Evolutionary conservation across 306 rosid species (phyloP).

Genomic region (Trichosanthes cucumerina): DNA sequence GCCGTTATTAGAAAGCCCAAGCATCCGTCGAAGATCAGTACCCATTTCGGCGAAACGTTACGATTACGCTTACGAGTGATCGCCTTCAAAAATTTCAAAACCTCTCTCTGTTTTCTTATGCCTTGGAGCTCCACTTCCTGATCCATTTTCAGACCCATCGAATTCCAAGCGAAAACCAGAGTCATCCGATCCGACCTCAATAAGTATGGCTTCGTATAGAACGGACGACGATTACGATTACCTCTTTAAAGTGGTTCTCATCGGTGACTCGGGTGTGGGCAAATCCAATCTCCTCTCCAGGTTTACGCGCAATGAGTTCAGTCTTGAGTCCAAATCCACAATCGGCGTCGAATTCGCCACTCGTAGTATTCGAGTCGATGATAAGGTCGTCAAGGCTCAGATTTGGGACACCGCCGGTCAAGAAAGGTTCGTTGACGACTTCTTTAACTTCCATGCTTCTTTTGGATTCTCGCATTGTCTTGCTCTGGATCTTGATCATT

Average conservation of each 20-base stretch:
- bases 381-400: slow-evolving; percentile 51
- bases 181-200: not conserved
- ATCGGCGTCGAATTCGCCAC: slow-evolving; percentile 53
- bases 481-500: slow-evolving; percentile 4
- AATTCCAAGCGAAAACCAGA: not conserved
- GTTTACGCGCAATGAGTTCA: slow-evolving; percentile 46
- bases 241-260: slow-evolving; percentile 44
- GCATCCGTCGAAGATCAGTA: too few species aligned
- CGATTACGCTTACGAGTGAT: not conserved
- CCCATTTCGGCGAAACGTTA: not conserved
- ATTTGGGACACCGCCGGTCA: slow-evolving; percentile 64
- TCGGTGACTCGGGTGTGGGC: slow-evolving; percentile 53
- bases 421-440: slow-evolving; percentile 24
- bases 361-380: slow-evolving; percentile 34
- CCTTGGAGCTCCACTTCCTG: not conserved
- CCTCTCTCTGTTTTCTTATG: not conserved
- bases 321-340: slow-evolving; percentile 48
- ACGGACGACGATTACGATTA: slow-evolving; percentile 49
- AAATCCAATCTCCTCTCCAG: slow-evolving; percentile 47
- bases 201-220: slow-evolving; percentile 25
- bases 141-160: slow-evolving; percentile 3
- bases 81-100: slow-evolving; percentile 7
- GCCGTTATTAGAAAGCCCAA: not conserved
- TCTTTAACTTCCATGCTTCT: not conserved
- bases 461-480: not conserved